A percentile compares a stretch with the other conserved stretches of the same genome.
phyloP scores from a whole-genome alignment of 441 rosid species.

The Adansonia gregorii region DNA sequence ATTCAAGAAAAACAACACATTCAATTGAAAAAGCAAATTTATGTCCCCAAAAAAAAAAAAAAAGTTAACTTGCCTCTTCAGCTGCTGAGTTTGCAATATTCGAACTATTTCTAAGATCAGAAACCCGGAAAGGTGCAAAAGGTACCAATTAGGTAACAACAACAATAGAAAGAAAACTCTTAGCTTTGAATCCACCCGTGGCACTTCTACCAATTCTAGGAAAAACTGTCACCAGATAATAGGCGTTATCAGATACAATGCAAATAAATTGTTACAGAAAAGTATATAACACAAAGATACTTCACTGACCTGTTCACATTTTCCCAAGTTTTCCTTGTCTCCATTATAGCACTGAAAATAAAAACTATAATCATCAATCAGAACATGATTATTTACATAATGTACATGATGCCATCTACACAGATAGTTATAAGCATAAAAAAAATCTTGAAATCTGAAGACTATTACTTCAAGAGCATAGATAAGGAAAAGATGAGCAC shows the following conservation, averaged over 20 bases:
- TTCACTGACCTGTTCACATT: conserved; percentile 78
- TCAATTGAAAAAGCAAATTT: conserved; percentile 25
- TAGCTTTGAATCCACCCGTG: conserved; percentile 87
- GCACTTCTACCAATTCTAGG: conserved; percentile 88
- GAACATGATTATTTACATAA: not conserved
- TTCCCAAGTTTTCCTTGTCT: conserved; percentile 77
- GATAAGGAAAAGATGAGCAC: conserved; percentile 13
- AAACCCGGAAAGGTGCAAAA: conserved; percentile 56
- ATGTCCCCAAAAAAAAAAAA: conserved; percentile 15
- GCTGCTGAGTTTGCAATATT: conserved; percentile 69
- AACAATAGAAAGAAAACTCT: conserved; percentile 58
- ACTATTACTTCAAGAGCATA: not conserved
- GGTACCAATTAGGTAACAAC: conserved; percentile 27
- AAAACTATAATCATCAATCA: not conserved
- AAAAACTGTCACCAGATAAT: conserved; percentile 69
- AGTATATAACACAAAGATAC: conserved; percentile 23
- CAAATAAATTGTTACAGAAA: conserved; percentile 18
- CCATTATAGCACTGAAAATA: conserved; percentile 69
- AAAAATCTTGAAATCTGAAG: not conserved
- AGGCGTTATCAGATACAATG: conserved; percentile 29
- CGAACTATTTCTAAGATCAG: conserved; percentile 77
- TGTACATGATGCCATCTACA: not conserved
- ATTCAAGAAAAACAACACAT: conserved; percentile 14
- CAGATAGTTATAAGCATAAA: not conserved
- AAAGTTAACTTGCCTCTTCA: conserved; percentile 70